phyloP scores from a whole-genome alignment of 129 eudicot genomes.

The Deinandra increscens region DNA sequence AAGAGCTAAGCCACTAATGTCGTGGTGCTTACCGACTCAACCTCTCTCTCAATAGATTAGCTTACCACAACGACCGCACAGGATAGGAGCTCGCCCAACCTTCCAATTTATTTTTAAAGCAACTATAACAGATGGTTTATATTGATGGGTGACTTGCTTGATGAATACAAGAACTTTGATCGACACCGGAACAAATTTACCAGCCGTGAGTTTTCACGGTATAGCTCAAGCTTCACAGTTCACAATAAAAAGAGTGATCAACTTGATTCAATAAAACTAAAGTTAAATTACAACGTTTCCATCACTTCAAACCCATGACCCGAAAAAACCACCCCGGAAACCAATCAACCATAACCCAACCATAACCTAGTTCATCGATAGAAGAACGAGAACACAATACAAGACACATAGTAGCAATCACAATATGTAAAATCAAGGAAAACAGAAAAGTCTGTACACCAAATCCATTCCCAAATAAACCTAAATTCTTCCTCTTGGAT shows the following conservation, averaged over 20 bases:
- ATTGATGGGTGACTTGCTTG: too few species aligned
- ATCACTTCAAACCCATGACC: neutral
- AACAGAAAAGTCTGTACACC: slow-evolving; percentile 38
- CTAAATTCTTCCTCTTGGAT: slow-evolving; percentile 20
- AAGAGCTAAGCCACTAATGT: too few species aligned
- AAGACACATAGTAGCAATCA: slow-evolving; percentile 1
- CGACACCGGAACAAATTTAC: neutral
- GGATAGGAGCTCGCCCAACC: too few species aligned
- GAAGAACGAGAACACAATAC: neutral
- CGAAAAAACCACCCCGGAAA: neutral
- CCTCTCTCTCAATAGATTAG: too few species aligned
- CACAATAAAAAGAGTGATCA: neutral
- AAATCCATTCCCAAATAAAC: slow-evolving; percentile 20
- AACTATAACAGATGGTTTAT: too few species aligned
- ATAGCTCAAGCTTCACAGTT: neutral
- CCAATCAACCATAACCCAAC: neutral
- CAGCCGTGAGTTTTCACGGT: neutral
- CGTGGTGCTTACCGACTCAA: too few species aligned
- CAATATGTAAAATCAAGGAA: slow-evolving; percentile 14
- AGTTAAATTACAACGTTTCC: neutral
- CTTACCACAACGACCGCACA: too few species aligned
- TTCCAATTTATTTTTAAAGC: too few species aligned
- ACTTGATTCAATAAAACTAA: neutral
- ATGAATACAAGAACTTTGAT: too few species aligned
- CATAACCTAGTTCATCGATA: too few species aligned